These are phyloP conservation scores for Westerdykella sp. DNA, from an alignment of 2,329 filamentous ascomycete species.

Conservation along the genomic window DNA sequence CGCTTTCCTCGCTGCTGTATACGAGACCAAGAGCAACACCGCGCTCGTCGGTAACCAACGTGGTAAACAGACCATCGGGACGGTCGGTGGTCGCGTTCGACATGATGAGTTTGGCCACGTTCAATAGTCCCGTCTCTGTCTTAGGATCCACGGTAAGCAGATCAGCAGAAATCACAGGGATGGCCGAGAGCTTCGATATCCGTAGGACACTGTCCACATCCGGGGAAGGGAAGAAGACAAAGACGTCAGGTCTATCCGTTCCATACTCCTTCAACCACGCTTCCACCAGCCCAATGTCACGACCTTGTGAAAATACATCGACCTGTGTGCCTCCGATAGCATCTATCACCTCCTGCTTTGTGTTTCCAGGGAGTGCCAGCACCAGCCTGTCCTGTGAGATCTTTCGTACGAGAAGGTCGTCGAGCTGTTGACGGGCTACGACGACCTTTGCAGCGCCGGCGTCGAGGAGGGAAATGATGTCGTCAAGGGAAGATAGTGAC, in stretches of 20 bases:
- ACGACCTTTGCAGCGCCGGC: slow-evolving; percentile 80
- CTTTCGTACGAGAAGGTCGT: slow-evolving; percentile 46
- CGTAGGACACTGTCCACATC: slow-evolving; percentile 37
- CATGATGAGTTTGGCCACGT: slow-evolving; percentile 65
- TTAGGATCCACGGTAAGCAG: slow-evolving; percentile 60
- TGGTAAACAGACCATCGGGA: slow-evolving; percentile 76
- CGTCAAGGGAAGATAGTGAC: slow-evolving; percentile 59
- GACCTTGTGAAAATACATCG: slow-evolving; percentile 41
- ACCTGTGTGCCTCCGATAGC: slow-evolving; percentile 38
- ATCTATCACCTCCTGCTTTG: slow-evolving; percentile 38
- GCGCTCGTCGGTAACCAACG: slow-evolving; percentile 82
- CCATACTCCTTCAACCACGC: slow-evolving; percentile 47
- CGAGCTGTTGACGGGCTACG: slow-evolving; percentile 64
- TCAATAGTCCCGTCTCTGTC: slow-evolving; percentile 55
- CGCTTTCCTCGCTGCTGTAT: slow-evolving; percentile 88
- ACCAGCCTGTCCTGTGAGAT: slow-evolving; percentile 54
- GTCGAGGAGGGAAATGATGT: slow-evolving; percentile 75
- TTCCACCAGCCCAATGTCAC: slow-evolving; percentile 40
- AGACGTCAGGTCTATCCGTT: slow-evolving; percentile 45
- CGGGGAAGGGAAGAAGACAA: slow-evolving; percentile 43
- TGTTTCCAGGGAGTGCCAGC: slow-evolving; percentile 45
- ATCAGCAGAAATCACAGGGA: slow-evolving; percentile 69
- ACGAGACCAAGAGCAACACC: slow-evolving; percentile 82
- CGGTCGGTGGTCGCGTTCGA: slow-evolving; percentile 74
- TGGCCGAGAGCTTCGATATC: slow-evolving; percentile 43